phyloP scores from a whole-genome alignment of 371 early-diverging fungal genomes.

The Actinomortierella ambigua region DNA sequence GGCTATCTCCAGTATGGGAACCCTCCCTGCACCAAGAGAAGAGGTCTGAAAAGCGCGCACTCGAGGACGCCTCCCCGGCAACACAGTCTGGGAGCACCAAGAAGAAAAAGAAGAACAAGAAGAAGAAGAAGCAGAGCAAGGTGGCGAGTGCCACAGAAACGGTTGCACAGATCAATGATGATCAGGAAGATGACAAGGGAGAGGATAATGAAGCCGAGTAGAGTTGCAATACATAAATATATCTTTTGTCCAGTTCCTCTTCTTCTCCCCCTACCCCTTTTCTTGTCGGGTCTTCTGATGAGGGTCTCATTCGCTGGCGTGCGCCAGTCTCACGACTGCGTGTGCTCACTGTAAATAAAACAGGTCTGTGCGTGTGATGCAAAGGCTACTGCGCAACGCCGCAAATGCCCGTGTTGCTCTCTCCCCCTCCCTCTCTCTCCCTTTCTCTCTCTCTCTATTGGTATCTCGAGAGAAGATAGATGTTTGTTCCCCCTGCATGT shows the following conservation, averaged over 20 bases:
- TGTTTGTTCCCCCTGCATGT: neutral
- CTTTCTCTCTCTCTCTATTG: neutral
- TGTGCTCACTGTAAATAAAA: slow-evolving; percentile 36
- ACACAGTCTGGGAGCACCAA: neutral
- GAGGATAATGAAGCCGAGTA: slow-evolving; percentile 11
- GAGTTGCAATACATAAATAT: neutral
- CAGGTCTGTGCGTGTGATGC: neutral
- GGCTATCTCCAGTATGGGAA: slow-evolving; percentile 34
- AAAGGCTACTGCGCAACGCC: too few relatives aligned
- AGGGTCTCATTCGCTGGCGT: neutral
- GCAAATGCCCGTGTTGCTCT: neutral
- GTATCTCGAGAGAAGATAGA: neutral
- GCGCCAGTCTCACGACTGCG: slow-evolving; percentile 12
- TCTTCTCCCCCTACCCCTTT: neutral
- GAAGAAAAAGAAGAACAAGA: slow-evolving; percentile 42
- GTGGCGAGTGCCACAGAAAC: neutral
- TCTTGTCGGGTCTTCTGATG: too few relatives aligned
- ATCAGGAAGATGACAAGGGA: slow-evolving; percentile 9
- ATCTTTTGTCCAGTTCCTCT: neutral
- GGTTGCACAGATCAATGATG: neutral
- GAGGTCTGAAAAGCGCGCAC: neutral
- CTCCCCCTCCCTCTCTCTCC: neutral
- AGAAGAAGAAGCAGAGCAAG: slow-evolving; percentile 36
- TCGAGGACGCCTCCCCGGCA: neutral
- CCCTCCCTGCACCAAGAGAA: neutral